These are phyloP conservation scores for Centrapalus pauciflorus DNA, from an alignment of 129 eudicot species.

Conservation along the genomic window DNA sequence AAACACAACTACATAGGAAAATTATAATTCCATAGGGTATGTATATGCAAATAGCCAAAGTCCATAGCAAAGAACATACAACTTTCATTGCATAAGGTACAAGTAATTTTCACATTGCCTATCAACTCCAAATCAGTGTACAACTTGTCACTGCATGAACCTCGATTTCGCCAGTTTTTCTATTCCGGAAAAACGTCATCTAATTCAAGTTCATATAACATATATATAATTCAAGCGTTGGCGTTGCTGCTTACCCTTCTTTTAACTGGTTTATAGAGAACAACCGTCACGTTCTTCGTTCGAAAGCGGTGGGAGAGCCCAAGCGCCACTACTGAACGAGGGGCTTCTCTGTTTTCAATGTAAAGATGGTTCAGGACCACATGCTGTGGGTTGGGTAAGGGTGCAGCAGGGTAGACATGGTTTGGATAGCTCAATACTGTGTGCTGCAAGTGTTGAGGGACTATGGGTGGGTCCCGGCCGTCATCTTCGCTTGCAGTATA, in stretches of 20 bases:
- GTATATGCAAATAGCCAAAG: background rate
- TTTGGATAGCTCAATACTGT: constrained; percentile 45
- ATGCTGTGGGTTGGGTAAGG: constrained; percentile 53
- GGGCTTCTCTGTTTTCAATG: constrained; percentile 58
- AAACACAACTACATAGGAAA: too few species aligned
- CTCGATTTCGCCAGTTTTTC: background rate
- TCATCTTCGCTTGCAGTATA: constrained; percentile 53
- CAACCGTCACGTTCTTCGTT: constrained; percentile 63
- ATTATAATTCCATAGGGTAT: too few species aligned
- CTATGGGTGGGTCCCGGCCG: constrained; percentile 57
- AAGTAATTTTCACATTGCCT: background rate
- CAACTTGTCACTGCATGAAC: background rate
- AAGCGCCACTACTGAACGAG: constrained; percentile 63
- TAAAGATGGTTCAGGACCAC: constrained; percentile 74
- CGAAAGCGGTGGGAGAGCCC: constrained; percentile 68
- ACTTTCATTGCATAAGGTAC: background rate
- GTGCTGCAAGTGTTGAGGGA: constrained; percentile 64
- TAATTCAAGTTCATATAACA: background rate
- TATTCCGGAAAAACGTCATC: background rate
- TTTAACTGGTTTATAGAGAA: constrained; percentile 69
- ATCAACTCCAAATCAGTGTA: background rate
- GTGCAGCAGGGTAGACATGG: constrained; percentile 19
- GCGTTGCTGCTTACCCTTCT: constrained; percentile 46
- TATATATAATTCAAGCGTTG: constrained; percentile 16
- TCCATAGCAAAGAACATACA: background rate